A percentile compares a stretch with the other conserved stretches of the same genome.
phyloP scores from a whole-genome alignment of 1,139 yeast genomes.

The Saccharomyces pastorianus region DNA sequence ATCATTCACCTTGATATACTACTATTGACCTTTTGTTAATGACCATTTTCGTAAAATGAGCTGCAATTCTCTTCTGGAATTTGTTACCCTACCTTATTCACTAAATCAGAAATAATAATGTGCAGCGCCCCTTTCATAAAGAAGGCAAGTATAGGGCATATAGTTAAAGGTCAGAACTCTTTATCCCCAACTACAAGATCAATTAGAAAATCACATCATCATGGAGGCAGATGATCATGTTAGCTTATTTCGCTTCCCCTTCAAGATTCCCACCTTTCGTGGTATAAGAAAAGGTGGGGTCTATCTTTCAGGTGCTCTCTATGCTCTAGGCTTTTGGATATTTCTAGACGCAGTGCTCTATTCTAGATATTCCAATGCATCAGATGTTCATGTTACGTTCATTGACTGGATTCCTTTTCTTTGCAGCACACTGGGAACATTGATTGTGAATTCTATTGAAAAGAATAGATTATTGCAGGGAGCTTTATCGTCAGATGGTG shows the following conservation, averaged over 20 bases:
- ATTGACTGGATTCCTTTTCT: constrained; percentile 93
- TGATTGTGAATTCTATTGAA: constrained; percentile 85
- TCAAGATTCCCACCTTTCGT: constrained; percentile 59
- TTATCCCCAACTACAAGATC: neutral
- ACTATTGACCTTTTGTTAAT: no score
- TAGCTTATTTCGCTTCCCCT: constrained; percentile 46
- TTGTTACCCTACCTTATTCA: neutral
- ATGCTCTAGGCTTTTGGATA: constrained; percentile 84
- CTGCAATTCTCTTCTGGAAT: neutral
- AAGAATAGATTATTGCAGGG: constrained; percentile 65
- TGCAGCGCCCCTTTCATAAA: neutral
- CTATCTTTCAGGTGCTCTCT: constrained; percentile 33
- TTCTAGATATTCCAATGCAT: constrained; percentile 78
- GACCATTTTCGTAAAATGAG: no score
- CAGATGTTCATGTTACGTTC: constrained; percentile 77
- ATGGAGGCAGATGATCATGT: constrained; percentile 19
- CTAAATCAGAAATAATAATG: neutral
- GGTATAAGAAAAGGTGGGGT: constrained; percentile 66
- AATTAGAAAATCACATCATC: neutral
- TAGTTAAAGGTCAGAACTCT: neutral
- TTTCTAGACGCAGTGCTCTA: constrained; percentile 83
- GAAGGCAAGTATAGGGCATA: neutral
- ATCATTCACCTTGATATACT: no score
- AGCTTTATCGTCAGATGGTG: constrained; percentile 46
- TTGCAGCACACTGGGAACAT: constrained; percentile 83